phyloP scores from a whole-genome alignment of 2,329 filamentous ascomycete genomes.

The Torrubiella hemipterigena region DNA sequence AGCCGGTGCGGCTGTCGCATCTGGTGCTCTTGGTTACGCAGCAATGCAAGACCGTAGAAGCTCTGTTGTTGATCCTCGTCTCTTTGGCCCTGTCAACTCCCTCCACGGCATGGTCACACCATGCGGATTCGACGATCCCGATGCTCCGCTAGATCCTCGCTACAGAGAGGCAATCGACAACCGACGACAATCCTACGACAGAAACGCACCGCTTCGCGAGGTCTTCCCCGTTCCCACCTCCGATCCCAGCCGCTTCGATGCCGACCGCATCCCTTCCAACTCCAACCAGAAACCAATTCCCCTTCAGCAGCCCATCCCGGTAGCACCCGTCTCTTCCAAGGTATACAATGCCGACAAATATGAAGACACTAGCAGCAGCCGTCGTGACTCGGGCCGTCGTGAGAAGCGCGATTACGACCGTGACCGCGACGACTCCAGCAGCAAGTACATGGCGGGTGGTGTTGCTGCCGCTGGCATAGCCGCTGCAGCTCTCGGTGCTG shows the following conservation, averaged over 20 bases:
- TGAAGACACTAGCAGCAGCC: too few relatives aligned
- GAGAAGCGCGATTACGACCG: slow-evolving; percentile 16
- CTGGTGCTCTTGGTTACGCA: slow-evolving; percentile 25
- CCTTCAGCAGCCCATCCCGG: slow-evolving; percentile 77
- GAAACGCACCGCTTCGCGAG: slow-evolving; percentile 36
- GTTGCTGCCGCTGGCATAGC: slow-evolving; percentile 35
- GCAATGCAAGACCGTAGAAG: slow-evolving; percentile 24
- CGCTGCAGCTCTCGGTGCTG: slow-evolving; percentile 35
- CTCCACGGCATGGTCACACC: slow-evolving; percentile 42
- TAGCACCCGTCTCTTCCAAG: slow-evolving; percentile 57
- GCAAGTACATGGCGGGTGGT: slow-evolving; percentile 22
- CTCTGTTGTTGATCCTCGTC: slow-evolving; percentile 42
- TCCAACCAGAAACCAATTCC: slow-evolving; percentile 48
- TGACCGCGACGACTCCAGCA: background rate
- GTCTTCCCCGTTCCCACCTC: slow-evolving; percentile 56
- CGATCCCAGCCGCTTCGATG: slow-evolving; percentile 53
- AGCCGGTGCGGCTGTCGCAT: slow-evolving; percentile 27
- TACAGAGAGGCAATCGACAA: slow-evolving; percentile 10
- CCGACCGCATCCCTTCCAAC: slow-evolving; percentile 27
- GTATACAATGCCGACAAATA: slow-evolving; percentile 46
- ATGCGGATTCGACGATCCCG: slow-evolving; percentile 37
- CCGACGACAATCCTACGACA: slow-evolving; percentile 11
- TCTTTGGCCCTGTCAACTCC: slow-evolving; percentile 51
- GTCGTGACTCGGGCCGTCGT: slow-evolving; percentile 21
- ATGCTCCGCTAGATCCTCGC: slow-evolving; percentile 15